Evolutionary conservation across 202 grass and related monocot species (phyloP).

Genomic region (Schoenoplectus triqueter): DNA sequence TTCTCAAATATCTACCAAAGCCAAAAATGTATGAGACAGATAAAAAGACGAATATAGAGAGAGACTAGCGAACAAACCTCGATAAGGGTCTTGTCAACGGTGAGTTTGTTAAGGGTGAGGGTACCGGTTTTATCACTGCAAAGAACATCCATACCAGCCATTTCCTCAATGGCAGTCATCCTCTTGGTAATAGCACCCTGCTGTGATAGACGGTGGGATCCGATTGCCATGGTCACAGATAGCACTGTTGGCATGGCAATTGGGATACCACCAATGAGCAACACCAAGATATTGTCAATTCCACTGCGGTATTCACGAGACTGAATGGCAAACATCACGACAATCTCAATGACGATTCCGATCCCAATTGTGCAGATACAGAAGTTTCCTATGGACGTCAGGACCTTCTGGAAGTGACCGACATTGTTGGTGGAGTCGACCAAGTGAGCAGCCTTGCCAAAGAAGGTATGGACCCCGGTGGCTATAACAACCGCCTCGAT

Average conservation of each 20-base stretch:
- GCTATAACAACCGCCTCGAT: constrained; percentile 84
- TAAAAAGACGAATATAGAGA: constrained; percentile 34
- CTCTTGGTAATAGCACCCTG: constrained; percentile 99
- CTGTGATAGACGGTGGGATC: constrained; percentile 91
- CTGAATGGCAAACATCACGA: constrained; percentile 93
- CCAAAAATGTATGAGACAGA: constrained; percentile 14
- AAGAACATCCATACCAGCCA: constrained; percentile 99
- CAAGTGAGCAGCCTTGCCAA: constrained; percentile 88
- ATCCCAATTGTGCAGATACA: constrained; percentile 92
- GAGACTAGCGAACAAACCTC: constrained; percentile 49
- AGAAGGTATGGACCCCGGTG: constrained; percentile 92
- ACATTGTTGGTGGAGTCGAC: constrained; percentile 87
- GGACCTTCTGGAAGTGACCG: constrained; percentile 88
- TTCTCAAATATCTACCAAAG: constrained; percentile 70
- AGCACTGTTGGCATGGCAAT: constrained; percentile 97
- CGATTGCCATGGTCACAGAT: constrained; percentile 97
- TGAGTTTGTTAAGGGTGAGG: constrained; percentile 90
- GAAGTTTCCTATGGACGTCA: constrained; percentile 96
- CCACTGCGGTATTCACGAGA: constrained; percentile 76
- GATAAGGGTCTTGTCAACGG: constrained; percentile 88
- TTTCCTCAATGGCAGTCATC: constrained; percentile 99
- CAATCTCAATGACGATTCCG: constrained; percentile 80
- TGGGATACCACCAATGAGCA: constrained; percentile 97
- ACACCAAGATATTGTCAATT: constrained; percentile 94
- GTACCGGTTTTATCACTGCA: constrained; percentile 99